A percentile compares a stretch with the other conserved stretches of the same genome.
Evolutionary conservation across 1,139 yeast species (phyloP).

Genomic region (Nakaseomyces bracarensis): DNA sequence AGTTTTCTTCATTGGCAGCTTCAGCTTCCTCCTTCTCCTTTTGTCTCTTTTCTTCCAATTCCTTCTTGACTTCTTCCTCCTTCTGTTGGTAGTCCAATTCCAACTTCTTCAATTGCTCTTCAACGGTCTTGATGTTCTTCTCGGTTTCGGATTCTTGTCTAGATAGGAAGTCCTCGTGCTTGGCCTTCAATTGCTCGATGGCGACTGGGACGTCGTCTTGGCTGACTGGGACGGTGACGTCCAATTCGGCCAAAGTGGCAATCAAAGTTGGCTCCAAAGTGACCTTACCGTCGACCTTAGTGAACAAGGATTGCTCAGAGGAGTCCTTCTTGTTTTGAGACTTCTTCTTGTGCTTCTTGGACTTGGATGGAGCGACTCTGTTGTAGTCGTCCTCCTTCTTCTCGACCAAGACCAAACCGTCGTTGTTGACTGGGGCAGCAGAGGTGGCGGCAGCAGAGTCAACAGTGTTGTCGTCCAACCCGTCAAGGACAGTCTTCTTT

Average conservation of each 20-base stretch:
- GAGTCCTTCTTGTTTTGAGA: conserved; percentile 35
- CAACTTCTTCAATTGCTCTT: conserved; percentile 64
- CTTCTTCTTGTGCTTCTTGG: conserved; percentile 46
- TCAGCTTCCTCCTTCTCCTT: conserved; percentile 22
- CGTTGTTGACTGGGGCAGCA: conserved; percentile 35
- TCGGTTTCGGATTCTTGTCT: conserved; percentile 80
- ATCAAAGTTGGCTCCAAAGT: conserved; percentile 76
- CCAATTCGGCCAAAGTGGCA: conserved; percentile 67
- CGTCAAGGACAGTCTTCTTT: conserved; percentile 25
- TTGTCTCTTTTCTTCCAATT: conserved; percentile 31
- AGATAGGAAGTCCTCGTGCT: conserved; percentile 59
- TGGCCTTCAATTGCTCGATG: conserved; percentile 60
- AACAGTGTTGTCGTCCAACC: conserved; percentile 28
- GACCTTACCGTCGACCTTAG: conserved; percentile 39
- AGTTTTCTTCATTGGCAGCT: not conserved
- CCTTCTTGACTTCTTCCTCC: conserved; percentile 35
- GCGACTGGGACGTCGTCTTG: conserved; percentile 65
- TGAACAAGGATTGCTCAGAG: conserved; percentile 10
- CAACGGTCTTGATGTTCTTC: conserved; percentile 64
- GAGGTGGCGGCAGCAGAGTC: conserved; percentile 19
- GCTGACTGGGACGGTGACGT: conserved; percentile 72
- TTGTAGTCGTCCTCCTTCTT: conserved; percentile 49
- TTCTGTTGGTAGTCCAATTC: conserved; percentile 33
- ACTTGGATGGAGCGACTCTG: conserved; percentile 41
- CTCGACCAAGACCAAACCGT: conserved; percentile 55